Evolutionary conservation across 805 yeast species (phyloP), one percentile per base, ranked within the genome.

Genomic region (Candida cerambycidarum): DNA sequence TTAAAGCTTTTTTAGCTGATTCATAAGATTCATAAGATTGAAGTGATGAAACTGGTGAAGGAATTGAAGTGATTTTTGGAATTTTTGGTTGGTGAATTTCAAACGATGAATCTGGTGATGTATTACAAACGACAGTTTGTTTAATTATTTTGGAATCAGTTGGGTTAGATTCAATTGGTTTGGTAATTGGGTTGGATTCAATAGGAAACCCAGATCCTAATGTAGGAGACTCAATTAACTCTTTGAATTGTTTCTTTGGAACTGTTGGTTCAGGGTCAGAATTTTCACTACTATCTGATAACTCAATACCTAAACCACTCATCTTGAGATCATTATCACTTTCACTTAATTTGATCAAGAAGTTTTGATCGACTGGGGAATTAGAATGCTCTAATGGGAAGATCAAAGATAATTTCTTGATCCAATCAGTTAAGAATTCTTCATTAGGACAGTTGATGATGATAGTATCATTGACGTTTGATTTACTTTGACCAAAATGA

Each of bases 241-340:
- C 45, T 27, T 37, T 42, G 23, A 42, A 42, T 11, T 35, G 32
- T 7, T n/a, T 27, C 14, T 30, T 34, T 28, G 33, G 32, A 27
- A 6, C 15, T 18, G 4, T n/a, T n/a, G 17, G 27, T 16, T 38
- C 32, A 8, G 27, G 8, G 11, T 18, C 24, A 16, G 12, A 13
- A 25, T 13, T 15, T 2, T 32, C 42, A 25, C 17, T 36, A 18
- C 5, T 21, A 2, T 41, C 37, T 7, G 33, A 24, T 21, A 64
- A 53, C 45, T 61, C 58, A 29, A 66, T 66, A 12, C 71, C 71
- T 29, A 66, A 52, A 4, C 71, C 71, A 21, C 54, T 43, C 62
- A 63, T 54, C 18, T 48, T 44, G 4, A 55, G 43, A 16, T 50
- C 47, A 23, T 40, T 35, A 19, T 39, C 45, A 19, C 42, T 36